Evolutionary conservation across 345 rosid genomes (phyloP).

Genomic region (Nasturtium officinale): DNA sequence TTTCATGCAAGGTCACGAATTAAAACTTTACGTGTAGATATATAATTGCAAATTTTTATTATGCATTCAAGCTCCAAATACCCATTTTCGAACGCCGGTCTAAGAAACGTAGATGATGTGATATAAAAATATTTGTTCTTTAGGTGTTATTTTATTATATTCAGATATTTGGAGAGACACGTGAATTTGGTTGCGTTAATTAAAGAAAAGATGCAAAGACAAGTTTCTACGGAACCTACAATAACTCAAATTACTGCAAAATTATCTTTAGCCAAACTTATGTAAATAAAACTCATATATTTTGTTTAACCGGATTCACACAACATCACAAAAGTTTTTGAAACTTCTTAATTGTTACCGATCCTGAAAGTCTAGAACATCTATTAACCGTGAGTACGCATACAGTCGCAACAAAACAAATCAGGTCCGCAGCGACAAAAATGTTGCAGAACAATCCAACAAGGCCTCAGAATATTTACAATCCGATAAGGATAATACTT

Average conservation of each 20-base stretch:
- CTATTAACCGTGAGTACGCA: not conserved
- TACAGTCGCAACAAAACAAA: not conserved
- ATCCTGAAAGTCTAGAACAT: not conserved
- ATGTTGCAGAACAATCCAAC: conserved; percentile 6
- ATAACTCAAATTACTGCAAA: not conserved
- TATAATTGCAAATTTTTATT: not conserved
- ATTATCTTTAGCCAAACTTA: not conserved
- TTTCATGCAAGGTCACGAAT: not conserved
- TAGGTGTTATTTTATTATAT: too few relatives aligned
- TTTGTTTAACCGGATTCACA: not conserved
- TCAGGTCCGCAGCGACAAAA: conserved; percentile 4
- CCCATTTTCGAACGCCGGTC: not conserved
- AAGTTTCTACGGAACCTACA: not conserved
- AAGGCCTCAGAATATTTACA: not conserved
- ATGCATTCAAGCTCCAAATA: not conserved
- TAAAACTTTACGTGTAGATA: not conserved
- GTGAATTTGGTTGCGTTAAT: too few relatives aligned
- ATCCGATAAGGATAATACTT: conserved; percentile 26
- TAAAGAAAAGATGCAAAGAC: not conserved
- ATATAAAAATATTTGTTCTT: too few relatives aligned
- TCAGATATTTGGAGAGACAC: too few relatives aligned
- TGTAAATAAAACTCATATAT: not conserved
- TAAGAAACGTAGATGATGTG: not conserved
- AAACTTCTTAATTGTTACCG: not conserved
- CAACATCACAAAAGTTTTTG: not conserved